phyloP scores from a whole-genome alignment of 768 basidiomycete species.

The Pleurotus citrinopileatus region DNA sequence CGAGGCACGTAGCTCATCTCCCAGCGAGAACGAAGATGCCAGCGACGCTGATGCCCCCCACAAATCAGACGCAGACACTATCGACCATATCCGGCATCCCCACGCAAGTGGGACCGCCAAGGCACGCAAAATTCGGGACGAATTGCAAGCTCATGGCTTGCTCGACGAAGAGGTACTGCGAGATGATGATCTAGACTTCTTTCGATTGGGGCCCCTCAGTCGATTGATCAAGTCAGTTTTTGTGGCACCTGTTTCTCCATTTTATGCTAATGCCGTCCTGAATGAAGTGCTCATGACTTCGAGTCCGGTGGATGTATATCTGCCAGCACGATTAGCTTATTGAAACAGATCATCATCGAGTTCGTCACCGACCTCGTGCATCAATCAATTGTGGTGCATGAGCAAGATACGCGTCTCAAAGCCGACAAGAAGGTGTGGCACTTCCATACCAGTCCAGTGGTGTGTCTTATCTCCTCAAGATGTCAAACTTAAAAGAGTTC shows the following conservation, averaged over 20 bases:
- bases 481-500: not conserved
- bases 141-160: constrained; percentile 36
- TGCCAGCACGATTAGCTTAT: constrained; percentile 39
- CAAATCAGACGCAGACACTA: not conserved
- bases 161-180: constrained; percentile 43
- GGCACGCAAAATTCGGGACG: constrained; percentile 40
- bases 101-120: constrained; percentile 36
- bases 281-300: not conserved
- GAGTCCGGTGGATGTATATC: constrained; percentile 39
- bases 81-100: constrained; percentile 14
- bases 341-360: constrained; percentile 42
- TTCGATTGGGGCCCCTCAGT: constrained; percentile 39
- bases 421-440: constrained; percentile 60
- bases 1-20: not conserved
- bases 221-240: constrained; percentile 35
- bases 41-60: not conserved
- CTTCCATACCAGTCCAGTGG: constrained; percentile 40
- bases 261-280: not conserved
- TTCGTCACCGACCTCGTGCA: constrained; percentile 54
- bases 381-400: constrained; percentile 49
- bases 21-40: not conserved
- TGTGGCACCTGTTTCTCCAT: not conserved
- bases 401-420: constrained; percentile 59
- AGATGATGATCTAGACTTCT: constrained; percentile 43
- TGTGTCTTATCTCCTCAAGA: constrained; percentile 12